Evolutionary conservation across 352 stramenopile genomes (phyloP).

Genomic region (Hyaloperonospora arabidopsidis): DNA sequence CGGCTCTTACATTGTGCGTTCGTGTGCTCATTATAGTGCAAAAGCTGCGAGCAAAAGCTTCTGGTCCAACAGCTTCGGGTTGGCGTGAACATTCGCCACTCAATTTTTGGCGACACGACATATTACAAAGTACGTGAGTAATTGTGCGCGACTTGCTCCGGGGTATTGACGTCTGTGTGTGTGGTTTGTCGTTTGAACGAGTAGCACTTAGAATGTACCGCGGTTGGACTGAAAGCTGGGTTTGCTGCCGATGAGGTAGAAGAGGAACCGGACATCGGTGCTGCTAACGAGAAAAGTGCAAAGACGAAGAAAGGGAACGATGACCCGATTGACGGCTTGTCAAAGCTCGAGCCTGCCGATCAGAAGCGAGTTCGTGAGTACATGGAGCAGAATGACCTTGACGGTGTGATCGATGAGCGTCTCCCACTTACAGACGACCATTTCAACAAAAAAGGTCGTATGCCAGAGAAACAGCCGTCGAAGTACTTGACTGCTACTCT

Average conservation of each 20-base stretch:
- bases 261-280: slow-evolving; percentile 13
- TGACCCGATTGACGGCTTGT: slow-evolving; percentile 47
- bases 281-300: slow-evolving; percentile 4
- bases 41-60: slow-evolving; percentile 67
- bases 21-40: slow-evolving; percentile 41
- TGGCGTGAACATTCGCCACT: slow-evolving; percentile 56
- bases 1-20: slow-evolving; percentile 3
- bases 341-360: slow-evolving; percentile 33
- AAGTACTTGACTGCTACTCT: slow-evolving; percentile 78
- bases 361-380: slow-evolving; percentile 41
- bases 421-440: slow-evolving; percentile 57
- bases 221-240: slow-evolving; percentile 17
- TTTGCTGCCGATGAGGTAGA: slow-evolving; percentile 10
- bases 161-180: slow-evolving; percentile 3
- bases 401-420: slow-evolving; percentile 60
- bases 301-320: slow-evolving; percentile 13
- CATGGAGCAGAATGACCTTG: slow-evolving; percentile 46
- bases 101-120: slow-evolving; percentile 68
- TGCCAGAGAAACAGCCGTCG: slow-evolving; percentile 68
- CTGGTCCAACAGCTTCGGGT: slow-evolving; percentile 37
- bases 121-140: slow-evolving; percentile 67
- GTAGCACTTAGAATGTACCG: slow-evolving; percentile 35
- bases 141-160: background rate
- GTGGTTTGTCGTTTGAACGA: background rate
- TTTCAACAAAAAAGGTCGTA: slow-evolving; percentile 59